Percentiles rank a stretch among this genome's conserved stretches.
Conservation (phyloP, 768 basidiomycete genomes). For the Psilocybe cyanescens region DNA sequence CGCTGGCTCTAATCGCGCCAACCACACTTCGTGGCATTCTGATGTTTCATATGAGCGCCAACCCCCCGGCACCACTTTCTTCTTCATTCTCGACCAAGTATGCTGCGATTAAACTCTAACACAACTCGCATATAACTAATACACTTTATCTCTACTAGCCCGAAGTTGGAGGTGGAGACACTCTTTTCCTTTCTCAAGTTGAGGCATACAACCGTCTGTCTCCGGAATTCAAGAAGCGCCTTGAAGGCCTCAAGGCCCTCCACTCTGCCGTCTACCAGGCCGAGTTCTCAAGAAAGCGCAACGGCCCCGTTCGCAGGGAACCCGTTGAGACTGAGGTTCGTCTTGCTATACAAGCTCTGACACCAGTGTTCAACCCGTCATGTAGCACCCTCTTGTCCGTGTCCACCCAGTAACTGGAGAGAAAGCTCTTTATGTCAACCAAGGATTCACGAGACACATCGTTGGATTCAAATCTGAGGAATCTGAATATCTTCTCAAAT, state of each 20-base stretch:
- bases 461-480: slow-evolving; percentile 60
- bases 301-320: slow-evolving; percentile 53
- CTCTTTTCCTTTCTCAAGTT: slow-evolving; percentile 58
- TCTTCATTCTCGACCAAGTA: slow-evolving; percentile 56
- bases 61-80: slow-evolving; percentile 58
- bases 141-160: slow-evolving; percentile 24
- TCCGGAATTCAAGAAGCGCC: slow-evolving; percentile 56
- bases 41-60: slow-evolving; percentile 64
- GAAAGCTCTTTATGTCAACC: slow-evolving; percentile 63
- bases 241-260: slow-evolving; percentile 59
- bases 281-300: slow-evolving; percentile 44
- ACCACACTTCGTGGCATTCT: slow-evolving; percentile 54
- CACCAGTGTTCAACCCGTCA: too few species aligned
- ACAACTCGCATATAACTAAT: not conserved
- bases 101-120: not conserved
- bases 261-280: slow-evolving; percentile 59
- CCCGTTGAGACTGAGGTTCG: slow-evolving; percentile 38
- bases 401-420: slow-evolving; percentile 66
- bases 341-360: not conserved
- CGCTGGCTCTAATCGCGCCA: slow-evolving; percentile 43
- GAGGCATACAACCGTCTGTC: slow-evolving; percentile 66
- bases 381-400: slow-evolving; percentile 57
- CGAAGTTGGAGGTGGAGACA: slow-evolving; percentile 50
- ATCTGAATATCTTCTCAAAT: slow-evolving; percentile 56
- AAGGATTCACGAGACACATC: slow-evolving; percentile 56